Evolutionary conservation across 78 protist genomes (phyloP).

Genomic region (Guillardia theta): DNA sequence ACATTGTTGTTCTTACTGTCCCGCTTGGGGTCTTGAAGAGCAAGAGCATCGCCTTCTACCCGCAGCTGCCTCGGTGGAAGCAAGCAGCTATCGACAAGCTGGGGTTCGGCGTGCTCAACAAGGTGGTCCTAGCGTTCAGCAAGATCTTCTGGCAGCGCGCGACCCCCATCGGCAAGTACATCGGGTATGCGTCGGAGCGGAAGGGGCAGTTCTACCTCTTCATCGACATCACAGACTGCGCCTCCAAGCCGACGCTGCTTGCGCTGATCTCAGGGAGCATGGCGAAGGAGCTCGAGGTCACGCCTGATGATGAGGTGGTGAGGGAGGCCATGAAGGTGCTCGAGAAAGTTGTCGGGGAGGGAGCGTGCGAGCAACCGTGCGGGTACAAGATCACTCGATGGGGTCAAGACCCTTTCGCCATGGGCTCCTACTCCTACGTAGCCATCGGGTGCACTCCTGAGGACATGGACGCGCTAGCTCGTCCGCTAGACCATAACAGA

Average conservation of each 20-base stretch:
- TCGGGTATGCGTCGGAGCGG: conserved; percentile 17
- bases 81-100: conserved; percentile 24
- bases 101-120: conserved; percentile 19
- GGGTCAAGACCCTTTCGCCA: not conserved
- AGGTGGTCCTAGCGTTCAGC: not conserved
- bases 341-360: not conserved
- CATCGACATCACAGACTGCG: conserved; percentile 8
- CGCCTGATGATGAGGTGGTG: not conserved
- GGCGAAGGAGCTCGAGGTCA: not conserved
- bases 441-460: not conserved
- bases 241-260: not conserved
- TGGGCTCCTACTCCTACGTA: not conserved
- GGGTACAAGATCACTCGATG: not conserved
- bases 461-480: not conserved
- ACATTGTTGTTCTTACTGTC: too few relatives aligned
- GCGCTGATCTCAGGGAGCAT: not conserved
- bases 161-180: conserved; percentile 29
- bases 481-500: not conserved
- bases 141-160: not conserved
- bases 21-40: not conserved
- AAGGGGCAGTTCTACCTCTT: conserved; percentile 18
- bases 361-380: not conserved
- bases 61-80: conserved; percentile 9
- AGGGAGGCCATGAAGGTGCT: not conserved
- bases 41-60: not conserved